These are phyloP conservation scores for Alternaria viburni DNA, from an alignment of 2,329 filamentous ascomycete species.

Conservation along the genomic window DNA sequence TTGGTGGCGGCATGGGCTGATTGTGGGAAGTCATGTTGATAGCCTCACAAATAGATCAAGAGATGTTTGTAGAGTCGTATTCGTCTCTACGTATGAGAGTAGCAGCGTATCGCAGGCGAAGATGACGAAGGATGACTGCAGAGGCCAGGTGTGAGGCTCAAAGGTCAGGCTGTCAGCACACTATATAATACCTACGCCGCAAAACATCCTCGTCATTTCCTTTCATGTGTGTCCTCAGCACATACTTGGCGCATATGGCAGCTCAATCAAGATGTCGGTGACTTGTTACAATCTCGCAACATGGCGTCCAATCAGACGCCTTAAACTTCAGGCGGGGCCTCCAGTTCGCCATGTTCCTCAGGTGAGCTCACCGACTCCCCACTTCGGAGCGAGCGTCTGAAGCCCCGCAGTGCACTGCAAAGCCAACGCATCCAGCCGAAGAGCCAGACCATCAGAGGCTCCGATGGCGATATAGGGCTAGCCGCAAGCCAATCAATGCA, in stretches of 20 bases:
- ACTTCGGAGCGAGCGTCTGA: slow-evolving; percentile 24
- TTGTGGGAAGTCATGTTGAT: slow-evolving; percentile 33
- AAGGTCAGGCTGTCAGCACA: slow-evolving; percentile 17
- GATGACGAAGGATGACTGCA: slow-evolving; percentile 10
- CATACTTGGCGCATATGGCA: slow-evolving; percentile 36
- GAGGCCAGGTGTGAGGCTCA: slow-evolving; percentile 37
- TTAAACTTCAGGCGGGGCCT: slow-evolving; percentile 12
- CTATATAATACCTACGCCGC: slow-evolving; percentile 21
- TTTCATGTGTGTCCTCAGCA: slow-evolving; percentile 16
- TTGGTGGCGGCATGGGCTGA: slow-evolving; percentile 37
- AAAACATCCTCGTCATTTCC: slow-evolving; percentile 8
- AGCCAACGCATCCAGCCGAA: slow-evolving; percentile 45
- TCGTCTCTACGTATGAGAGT: slow-evolving; percentile 2
- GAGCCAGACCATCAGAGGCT: slow-evolving; percentile 24
- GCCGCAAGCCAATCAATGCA: slow-evolving; percentile 26
- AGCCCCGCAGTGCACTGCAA: slow-evolving; percentile 33
- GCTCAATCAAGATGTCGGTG: slow-evolving; percentile 34
- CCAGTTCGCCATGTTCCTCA: slow-evolving; percentile 17
- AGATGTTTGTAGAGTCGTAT: slow-evolving; percentile 2
- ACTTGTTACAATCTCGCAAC: slow-evolving; percentile 12
- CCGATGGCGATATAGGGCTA: slow-evolving; percentile 29
- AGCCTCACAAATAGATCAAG: not conserved
- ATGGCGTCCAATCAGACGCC: slow-evolving; percentile 25
- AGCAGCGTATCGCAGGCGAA: not conserved
- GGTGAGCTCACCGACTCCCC: slow-evolving; percentile 40